These are phyloP conservation scores for Aspergillus sclerotialis DNA, from an alignment of 2,329 filamentous ascomycete species.

Conservation along the genomic window DNA sequence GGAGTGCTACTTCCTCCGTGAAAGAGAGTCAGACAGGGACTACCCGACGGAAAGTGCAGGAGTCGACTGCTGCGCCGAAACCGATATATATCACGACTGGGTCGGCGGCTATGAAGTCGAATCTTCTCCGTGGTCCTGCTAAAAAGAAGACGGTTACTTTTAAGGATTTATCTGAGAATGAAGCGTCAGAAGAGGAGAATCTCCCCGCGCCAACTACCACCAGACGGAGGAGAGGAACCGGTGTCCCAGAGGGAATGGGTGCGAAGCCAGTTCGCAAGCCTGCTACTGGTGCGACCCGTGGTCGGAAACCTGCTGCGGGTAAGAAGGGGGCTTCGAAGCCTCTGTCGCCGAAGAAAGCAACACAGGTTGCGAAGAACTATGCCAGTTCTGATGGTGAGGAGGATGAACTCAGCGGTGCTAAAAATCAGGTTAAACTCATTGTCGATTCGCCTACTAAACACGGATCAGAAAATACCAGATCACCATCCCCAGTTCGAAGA, in stretches of 20 bases:
- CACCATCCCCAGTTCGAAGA: constrained; percentile 27
- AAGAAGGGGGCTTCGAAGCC: constrained; percentile 27
- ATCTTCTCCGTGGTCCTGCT: constrained; percentile 21
- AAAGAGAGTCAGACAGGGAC: no score
- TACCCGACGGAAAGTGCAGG: constrained; percentile 10
- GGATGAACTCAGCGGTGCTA: constrained; percentile 35
- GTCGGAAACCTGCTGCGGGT: constrained; percentile 26
- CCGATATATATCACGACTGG: constrained; percentile 21
- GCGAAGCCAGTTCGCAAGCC: constrained; percentile 42
- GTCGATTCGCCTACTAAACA: constrained; percentile 29
- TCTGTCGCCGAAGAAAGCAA: constrained; percentile 44
- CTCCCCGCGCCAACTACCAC: constrained; percentile 12
- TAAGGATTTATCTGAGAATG: constrained; percentile 34
- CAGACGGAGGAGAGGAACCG: constrained; percentile 16
- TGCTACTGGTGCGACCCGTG: constrained; percentile 19
- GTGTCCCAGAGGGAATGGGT: constrained; percentile 30
- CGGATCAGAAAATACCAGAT: constrained; percentile 18
- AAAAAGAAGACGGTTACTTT: constrained; percentile 44
- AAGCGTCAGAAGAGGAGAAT: constrained; percentile 32
- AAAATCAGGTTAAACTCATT: constrained; percentile 25
- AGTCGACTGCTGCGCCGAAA: constrained; percentile 10
- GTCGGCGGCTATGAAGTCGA: constrained; percentile 23
- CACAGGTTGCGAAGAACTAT: constrained; percentile 38
- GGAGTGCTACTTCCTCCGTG: constrained; percentile 4
- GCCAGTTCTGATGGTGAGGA: constrained; percentile 35